Evolutionary conservation across 2,329 filamentous ascomycete genomes (phyloP), one percentile per base, ranked within the genome.

Genomic region (Arthroderma sp.): DNA sequence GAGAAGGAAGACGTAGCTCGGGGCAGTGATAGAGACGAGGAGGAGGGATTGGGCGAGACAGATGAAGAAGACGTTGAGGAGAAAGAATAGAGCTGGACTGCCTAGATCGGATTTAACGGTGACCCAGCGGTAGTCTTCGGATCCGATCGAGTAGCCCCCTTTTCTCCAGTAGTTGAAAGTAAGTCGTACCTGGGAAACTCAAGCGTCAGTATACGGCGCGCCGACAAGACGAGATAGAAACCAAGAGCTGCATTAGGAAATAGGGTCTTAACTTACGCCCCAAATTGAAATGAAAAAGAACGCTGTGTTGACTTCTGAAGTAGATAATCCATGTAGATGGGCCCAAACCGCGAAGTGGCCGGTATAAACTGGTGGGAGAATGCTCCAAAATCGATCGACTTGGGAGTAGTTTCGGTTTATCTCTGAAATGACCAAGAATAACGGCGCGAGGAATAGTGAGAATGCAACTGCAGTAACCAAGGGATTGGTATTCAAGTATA

Each of bases 161-260:
- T 86, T 94, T 47, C 91, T 82, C 81, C 84, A 94, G 68, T 95
- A 98, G 66, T 98, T 98, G 71, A 77, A 96, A 2, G 89, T 96
- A 64, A 98, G 69, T 7, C 91, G 83, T 47, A 68, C 61, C 84
- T 87, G 39, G 29, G 29, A 40, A 36, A 30, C 9, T n/a, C 36
- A 29, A 36, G 27, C 7, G 36, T 44, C 32, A 44, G 42, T 34
- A 2, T 15, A 29, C 9, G 1, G 29, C 9, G 4, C 36, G 31
- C n/a, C 9, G 3, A 37, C 8, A 11, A 6, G n/a, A 4, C 31
- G 2, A 2, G 9, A 38, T 43, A 6, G 4, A 32, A 9, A 6
- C 11, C 6, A 36, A n/a, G 6, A 2, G 22, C 30, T 6, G 3
- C 27, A 6, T 28, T 31, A 29, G n/a, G 27, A 39, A n/a, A 29